Evolutionary conservation across 129 eudicot genomes (phyloP), one percentile per base, ranked within the genome.

Genomic region (Smallanthus sonchifolius): DNA sequence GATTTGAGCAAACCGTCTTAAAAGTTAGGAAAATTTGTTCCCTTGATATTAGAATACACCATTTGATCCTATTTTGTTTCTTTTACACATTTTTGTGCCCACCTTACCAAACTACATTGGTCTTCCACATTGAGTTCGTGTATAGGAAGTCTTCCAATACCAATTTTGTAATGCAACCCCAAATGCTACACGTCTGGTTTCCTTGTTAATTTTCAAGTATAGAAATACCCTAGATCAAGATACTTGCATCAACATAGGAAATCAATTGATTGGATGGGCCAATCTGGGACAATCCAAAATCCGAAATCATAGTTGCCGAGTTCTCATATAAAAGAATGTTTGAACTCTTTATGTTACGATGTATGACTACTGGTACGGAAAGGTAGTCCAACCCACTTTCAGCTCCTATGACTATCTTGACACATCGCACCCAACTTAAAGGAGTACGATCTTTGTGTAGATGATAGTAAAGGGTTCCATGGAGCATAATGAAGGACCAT

Each of bases 151-250:
- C 78, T 79, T 43, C 73, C 78, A 5, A 32, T 43, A 77, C 15
- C 69, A 77, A 36, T 56, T 77, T 75, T 35, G 56, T 2, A 77
- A 36, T 34, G 69, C 34, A 40, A 79, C 78, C 24, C 82, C 82
- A 71, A 71, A 79, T 39, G 82, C 67, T 49, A 72, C 13, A 72
- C 82, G 42, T 79, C 73, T 10, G 69, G 52, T 54, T 79, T 73
- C 69, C 52, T 73, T 34, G 79, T 79, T 15, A 79, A 4, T 10
- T 47, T 64, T 34, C 61, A 9, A 1, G 74, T 65, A 66, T 56
- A 54, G 43, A 79, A 64, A 38, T 73, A 79, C 67, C 73, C 75
- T 1, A 64, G 83, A 51, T 74, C 79, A 20, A 71, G 13, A 67
- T 79, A 73, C 10, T 68, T 1, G 44, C 62, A 9, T 65, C 32